Evolutionary conservation across 805 yeast genomes (phyloP), one percentile per base, ranked within the genome.

Genomic region (Komagataella kurtzmanii): DNA sequence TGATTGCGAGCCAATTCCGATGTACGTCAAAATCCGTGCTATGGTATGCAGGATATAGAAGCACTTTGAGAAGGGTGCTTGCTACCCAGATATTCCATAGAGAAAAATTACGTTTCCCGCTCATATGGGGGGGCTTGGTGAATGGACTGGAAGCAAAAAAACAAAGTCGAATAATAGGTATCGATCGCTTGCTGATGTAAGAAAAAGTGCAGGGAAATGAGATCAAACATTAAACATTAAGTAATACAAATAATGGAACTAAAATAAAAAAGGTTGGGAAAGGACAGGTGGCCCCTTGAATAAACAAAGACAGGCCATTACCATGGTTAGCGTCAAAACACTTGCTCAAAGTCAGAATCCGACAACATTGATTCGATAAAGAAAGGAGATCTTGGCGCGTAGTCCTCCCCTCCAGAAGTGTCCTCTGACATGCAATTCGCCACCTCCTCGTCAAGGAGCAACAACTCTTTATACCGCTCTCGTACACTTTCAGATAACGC

Each of bases 11-110:
- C 99, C 99, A 93, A 62, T 93, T 93, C 53, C 99, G 72, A 65
- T 93, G 99, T 21, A 93, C 99, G 63, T 93, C 99, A 60, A 93
- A 91, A 65, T 93, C 99, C 0, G 98, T 93, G 10, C 97, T 90
- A 58, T 80, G 89, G 65, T 91, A 93, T 1, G 91, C 88, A 6
- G 85, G 82, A 51, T 80, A 76, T n/a, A 85, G 68, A 19, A 85
- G 69, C 8, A 83, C 63, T 56, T 83, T 83, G 46, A 83, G 66
- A 48, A 79, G 65, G 7, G 81, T 69, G 0, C 81, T 72, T 3
- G 86, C 84, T 7, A 83, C 76, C 78, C 85, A 81, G 17, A 81
- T 77, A 61, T 81, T 80, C 79, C 81, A 76, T 14, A 83, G 66
- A 1, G 86, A 77, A 61, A 71, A 76, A 55, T 66, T 74, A 17